Evolutionary conservation across 2,329 filamentous ascomycete species (phyloP).

Genomic region (Fusarium odoratissimum): DNA sequence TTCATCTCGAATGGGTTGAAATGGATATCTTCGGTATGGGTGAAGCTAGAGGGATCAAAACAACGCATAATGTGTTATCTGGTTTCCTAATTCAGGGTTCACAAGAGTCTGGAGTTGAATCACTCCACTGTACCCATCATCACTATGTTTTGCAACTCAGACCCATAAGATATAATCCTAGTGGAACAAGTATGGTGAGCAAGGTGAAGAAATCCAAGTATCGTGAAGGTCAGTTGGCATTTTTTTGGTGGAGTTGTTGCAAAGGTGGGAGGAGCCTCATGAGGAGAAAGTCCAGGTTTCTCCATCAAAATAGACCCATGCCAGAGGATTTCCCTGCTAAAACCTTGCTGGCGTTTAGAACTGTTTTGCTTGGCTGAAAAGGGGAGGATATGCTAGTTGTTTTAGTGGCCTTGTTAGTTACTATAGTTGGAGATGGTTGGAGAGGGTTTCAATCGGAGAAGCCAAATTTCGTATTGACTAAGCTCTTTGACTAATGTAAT

Average conservation of each 20-base stretch:
- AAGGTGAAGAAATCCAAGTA: conserved; percentile 28
- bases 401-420: background rate
- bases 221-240: conserved; percentile 36
- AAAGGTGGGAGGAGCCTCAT: conserved; percentile 34
- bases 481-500: conserved; percentile 4
- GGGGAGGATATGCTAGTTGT: background rate
- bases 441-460: conserved; percentile 7
- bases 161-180: background rate
- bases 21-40: background rate
- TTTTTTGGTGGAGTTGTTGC: conserved; percentile 35
- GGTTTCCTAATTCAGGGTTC: conserved; percentile 41
- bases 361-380: background rate
- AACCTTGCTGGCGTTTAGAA: background rate
- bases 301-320: conserved; percentile 16
- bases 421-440: conserved; percentile 1
- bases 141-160: conserved; percentile 16
- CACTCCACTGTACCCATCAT: conserved; percentile 21
- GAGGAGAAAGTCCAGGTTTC: conserved; percentile 24
- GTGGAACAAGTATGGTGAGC: conserved; percentile 2
- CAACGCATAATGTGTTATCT: conserved; percentile 41
- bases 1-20: background rate
- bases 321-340: background rate
- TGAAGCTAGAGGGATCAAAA: conserved; percentile 26
- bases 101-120: conserved; percentile 3
- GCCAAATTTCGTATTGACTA: background rate